Evolutionary conservation across 345 rosid genomes (phyloP).

Genomic region (Aquilaria sinensis): DNA sequence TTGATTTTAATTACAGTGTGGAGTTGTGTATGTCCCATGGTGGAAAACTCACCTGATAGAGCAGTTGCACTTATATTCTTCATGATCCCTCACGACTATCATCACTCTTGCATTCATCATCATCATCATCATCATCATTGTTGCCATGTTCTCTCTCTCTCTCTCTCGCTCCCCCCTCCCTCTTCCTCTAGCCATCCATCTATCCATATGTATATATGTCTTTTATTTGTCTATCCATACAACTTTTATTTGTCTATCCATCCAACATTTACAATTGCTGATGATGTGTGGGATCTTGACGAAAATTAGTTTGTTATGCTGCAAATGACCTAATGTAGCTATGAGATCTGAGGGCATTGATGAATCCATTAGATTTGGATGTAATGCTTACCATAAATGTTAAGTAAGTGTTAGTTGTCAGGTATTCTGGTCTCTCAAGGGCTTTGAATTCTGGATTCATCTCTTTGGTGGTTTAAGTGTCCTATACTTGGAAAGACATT

Average conservation of each 20-base stretch:
- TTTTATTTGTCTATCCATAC: not conserved
- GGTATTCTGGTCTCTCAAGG: no score
- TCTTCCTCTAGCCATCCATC: not conserved
- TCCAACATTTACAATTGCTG: not conserved
- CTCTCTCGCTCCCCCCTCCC: not conserved
- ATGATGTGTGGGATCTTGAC: slow-evolving; percentile 8
- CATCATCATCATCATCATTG: not conserved
- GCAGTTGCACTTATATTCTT: not conserved
- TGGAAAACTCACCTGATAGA: slow-evolving; percentile 14
- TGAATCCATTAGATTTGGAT: not conserved
- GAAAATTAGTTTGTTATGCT: slow-evolving; percentile 8
- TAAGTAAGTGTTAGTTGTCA: no score
- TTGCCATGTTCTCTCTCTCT: slow-evolving; percentile 5
- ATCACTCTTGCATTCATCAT: not conserved
- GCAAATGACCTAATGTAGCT: slow-evolving; percentile 15
- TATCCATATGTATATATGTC: not conserved
- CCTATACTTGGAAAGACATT: no score
- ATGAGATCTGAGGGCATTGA: slow-evolving; percentile 26
- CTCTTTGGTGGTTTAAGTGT: no score
- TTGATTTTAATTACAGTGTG: no score
- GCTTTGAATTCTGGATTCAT: no score
- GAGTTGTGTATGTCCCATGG: slow-evolving; percentile 12
- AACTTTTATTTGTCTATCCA: not conserved
- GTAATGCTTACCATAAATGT: no score
- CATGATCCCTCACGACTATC: slow-evolving; percentile 5